Evolutionary conservation across 768 basidiomycete species (phyloP).

Genomic region (Amanita fuliginea): DNA sequence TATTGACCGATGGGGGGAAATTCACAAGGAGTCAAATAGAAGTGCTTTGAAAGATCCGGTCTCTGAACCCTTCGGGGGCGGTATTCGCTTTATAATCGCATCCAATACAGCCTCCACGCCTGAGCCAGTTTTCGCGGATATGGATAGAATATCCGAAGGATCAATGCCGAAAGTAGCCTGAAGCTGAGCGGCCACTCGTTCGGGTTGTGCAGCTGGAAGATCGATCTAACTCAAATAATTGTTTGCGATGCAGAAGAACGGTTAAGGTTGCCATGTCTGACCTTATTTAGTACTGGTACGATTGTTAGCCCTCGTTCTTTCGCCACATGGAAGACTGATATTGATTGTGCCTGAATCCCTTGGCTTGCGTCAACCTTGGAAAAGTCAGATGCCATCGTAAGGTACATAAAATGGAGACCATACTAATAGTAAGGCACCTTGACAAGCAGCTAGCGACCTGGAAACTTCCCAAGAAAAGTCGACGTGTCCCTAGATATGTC

Average conservation of each 20-base stretch:
- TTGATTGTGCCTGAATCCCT: conserved; percentile 95
- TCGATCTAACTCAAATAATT: conserved; percentile 54
- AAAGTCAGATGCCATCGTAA: not conserved
- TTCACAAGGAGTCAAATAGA: conserved; percentile 87
- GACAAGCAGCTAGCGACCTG: conserved; percentile 83
- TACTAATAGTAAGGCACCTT: conserved; percentile 72
- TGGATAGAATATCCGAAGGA: conserved; percentile 58
- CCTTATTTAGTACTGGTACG: conserved; percentile 92
- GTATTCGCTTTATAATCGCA: conserved; percentile 77
- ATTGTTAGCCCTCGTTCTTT: conserved; percentile 70
- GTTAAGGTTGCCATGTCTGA: conserved; percentile 14
- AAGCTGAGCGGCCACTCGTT: conserved; percentile 72
- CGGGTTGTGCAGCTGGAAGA: conserved; percentile 79
- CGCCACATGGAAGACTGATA: conserved; percentile 89
- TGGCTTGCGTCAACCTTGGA: conserved; percentile 91
- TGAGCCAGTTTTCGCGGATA: conserved; percentile 89
- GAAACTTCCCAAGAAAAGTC: conserved; percentile 98
- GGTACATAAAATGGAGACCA: conserved; percentile 6
- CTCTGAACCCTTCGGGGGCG: conserved; percentile 54
- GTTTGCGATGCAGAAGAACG: not conserved
- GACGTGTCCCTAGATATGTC: conserved; percentile 66
- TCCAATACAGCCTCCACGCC: conserved; percentile 71
- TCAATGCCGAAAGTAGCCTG: conserved; percentile 74
- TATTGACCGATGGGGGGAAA: not conserved
- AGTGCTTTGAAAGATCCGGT: conserved; percentile 66